phyloP scores from a whole-genome alignment of 2,329 filamentous ascomycete genomes.

The Truncatella angustata region DNA sequence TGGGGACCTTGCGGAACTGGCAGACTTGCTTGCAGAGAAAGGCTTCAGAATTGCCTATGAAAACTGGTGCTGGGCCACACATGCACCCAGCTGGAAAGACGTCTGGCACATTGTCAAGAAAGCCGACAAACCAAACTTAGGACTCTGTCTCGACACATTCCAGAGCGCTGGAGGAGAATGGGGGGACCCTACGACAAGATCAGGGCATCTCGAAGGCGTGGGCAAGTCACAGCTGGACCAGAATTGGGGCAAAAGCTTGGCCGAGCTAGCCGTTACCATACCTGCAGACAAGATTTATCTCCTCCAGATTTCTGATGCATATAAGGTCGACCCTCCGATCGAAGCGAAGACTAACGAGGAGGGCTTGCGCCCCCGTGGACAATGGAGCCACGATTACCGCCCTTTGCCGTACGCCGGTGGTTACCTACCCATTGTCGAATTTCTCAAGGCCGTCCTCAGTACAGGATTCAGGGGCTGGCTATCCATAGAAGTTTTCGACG shows the following conservation, averaged over 20 bases:
- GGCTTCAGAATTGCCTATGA: constrained; percentile 69
- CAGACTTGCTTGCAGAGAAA: constrained; percentile 57
- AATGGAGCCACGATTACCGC: constrained; percentile 71
- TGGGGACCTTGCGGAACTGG: constrained; percentile 60
- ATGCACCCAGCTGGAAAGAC: constrained; percentile 65
- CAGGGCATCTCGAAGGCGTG: constrained; percentile 52
- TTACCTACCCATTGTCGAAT: constrained; percentile 66
- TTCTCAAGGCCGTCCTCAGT: constrained; percentile 62
- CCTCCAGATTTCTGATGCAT: constrained; percentile 74
- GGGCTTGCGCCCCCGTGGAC: constrained; percentile 58
- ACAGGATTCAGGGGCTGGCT: constrained; percentile 69
- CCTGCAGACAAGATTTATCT: constrained; percentile 71
- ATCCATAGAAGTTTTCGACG: constrained; percentile 69
- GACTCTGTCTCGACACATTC: constrained; percentile 76
- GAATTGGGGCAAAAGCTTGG: constrained; percentile 52
- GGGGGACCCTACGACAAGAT: constrained; percentile 65
- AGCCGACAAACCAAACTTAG: constrained; percentile 64
- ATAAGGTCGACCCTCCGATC: constrained; percentile 58
- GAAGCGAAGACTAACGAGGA: constrained; percentile 43
- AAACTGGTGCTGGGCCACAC: constrained; percentile 80
- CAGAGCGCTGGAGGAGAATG: constrained; percentile 72
- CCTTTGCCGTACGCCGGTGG: constrained; percentile 69
- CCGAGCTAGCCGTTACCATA: constrained; percentile 54
- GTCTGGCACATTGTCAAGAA: constrained; percentile 67
- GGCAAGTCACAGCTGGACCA: constrained; percentile 42